Conservation (phyloP, 306 rosid genomes). For the Casuarina glauca region DNA sequence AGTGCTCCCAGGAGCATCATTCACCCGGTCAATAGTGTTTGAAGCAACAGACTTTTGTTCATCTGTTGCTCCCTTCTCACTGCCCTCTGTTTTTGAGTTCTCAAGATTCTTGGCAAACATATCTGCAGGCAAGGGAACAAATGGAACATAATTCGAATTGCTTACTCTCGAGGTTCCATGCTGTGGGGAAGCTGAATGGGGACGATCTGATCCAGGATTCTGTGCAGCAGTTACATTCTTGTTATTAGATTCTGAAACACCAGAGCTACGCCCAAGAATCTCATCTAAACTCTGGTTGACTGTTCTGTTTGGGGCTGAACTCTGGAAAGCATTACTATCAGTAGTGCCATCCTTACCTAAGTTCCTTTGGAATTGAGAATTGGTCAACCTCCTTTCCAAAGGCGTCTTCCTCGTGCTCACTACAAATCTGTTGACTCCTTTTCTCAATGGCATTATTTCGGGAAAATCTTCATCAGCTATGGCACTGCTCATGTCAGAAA, state of each 20-base stretch:
- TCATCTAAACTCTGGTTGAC: slow-evolving; percentile 34
- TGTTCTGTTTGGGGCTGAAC: slow-evolving; percentile 30
- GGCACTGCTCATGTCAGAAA: slow-evolving; percentile 55
- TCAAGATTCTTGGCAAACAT: slow-evolving; percentile 50
- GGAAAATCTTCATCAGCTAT: slow-evolving; percentile 84
- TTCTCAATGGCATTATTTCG: slow-evolving; percentile 94
- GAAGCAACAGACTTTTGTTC: slow-evolving; percentile 19
- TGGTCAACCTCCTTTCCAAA: slow-evolving; percentile 69
- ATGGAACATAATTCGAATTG: slow-evolving; percentile 47
- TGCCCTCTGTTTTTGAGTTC: slow-evolving; percentile 38
- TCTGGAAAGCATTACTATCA: slow-evolving; percentile 27
- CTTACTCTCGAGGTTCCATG: slow-evolving; percentile 31
- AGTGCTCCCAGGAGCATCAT: slow-evolving; percentile 18
- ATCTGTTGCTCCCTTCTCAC: slow-evolving; percentile 11
- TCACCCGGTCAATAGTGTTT: slow-evolving; percentile 14
- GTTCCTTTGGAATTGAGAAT: slow-evolving; percentile 55
- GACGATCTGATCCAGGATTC: slow-evolving; percentile 20
- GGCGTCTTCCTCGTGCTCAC: slow-evolving; percentile 92
- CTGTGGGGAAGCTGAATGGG: slow-evolving; percentile 32
- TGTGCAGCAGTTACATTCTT: slow-evolving; percentile 29
- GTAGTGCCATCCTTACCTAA: slow-evolving; percentile 44
- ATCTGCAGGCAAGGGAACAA: slow-evolving; percentile 60
- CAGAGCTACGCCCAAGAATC: slow-evolving; percentile 31
- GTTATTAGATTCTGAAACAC: slow-evolving; percentile 35
- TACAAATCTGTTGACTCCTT: slow-evolving; percentile 91